Evolutionary conservation across 2,329 filamentous ascomycete genomes (phyloP), one percentile per base, ranked within the genome.

Genomic region (Pseudocercospora vitis): DNA sequence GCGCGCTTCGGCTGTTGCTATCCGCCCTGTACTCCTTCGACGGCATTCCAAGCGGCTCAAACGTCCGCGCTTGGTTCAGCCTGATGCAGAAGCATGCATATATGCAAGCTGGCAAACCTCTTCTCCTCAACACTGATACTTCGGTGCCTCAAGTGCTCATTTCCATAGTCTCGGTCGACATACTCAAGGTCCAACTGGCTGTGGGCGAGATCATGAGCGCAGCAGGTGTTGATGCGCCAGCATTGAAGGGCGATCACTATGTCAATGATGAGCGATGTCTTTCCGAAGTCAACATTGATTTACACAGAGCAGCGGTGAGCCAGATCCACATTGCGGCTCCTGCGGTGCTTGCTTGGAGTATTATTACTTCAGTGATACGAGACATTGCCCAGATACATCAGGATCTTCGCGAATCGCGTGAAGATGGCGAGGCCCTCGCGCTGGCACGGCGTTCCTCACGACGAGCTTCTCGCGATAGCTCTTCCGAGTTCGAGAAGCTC

Each of bases 281-380:
- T 11, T 89, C 92, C 62, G 80, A 81, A 48, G 81, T 86, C n/a
- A 78, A 96, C 28, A 72, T 86, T 19, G 75, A 77, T 51, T 18
- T 45, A 24, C 40, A 45, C 23, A 45, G 24, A 18, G 82, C 84
- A 6, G 80, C 83, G 9, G 77, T 77, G 23, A 67, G 73, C 16
- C 79, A 79, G 12, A 76, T 82, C n/a, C 75, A 78, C 31, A 82
- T 82, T 29, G 87, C 88, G 16, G 84, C 82, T 51, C 89, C 89
- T 1, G 83, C 88, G 14, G 80, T 89, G 16, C 88, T 95, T 61
- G 83, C 88, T 2, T 97, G 91, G 91, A 84, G 86, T 3, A 76
- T 92, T 44, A 81, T 96, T 21, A 76, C 91, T 7, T 82, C 87
- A 64, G 79, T 81, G 21, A 83, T 94, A 74, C 82, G 83, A 23